Evolutionary conservation across 116 monocot genomes (phyloP).

Genomic region (Cymodocea nodosa): DNA sequence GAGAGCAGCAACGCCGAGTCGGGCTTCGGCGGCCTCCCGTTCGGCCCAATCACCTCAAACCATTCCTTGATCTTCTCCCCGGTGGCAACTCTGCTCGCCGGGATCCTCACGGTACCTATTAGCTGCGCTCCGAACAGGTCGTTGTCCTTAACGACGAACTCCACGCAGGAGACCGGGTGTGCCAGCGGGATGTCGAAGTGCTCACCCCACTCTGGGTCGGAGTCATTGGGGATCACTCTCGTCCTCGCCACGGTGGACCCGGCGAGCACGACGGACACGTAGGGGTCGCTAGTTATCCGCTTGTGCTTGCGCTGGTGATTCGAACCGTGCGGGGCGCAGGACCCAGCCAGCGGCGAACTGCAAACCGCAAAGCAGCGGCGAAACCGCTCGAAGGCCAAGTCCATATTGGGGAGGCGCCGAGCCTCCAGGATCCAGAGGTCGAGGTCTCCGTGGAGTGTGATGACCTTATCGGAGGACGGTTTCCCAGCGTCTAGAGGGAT

Average conservation of each 20-base stretch:
- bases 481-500: not conserved
- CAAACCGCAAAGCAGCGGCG: slow-evolving; percentile 58
- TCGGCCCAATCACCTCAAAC: slow-evolving; percentile 33
- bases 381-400: slow-evolving; percentile 53
- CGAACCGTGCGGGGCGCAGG: not conserved
- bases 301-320: slow-evolving; percentile 8
- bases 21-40: slow-evolving; percentile 28
- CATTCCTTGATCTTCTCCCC: slow-evolving; percentile 28
- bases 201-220: slow-evolving; percentile 60
- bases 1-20: slow-evolving; percentile 19
- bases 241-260: slow-evolving; percentile 65
- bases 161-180: slow-evolving; percentile 31
- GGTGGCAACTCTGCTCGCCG: slow-evolving; percentile 20
- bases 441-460: slow-evolving; percentile 78
- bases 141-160: slow-evolving; percentile 66
- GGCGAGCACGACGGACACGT: slow-evolving; percentile 48
- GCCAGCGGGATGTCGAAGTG: slow-evolving; percentile 62
- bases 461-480: slow-evolving; percentile 6
- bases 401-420: slow-evolving; percentile 68
- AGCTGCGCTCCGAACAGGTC: slow-evolving; percentile 63
- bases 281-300: slow-evolving; percentile 78
- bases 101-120: slow-evolving; percentile 45
- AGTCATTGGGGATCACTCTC: slow-evolving; percentile 52
- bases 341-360: slow-evolving; percentile 4
- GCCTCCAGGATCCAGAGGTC: slow-evolving; percentile 48